These are phyloP conservation scores for Jatropha curcas DNA, from an alignment of 345 rosid species.

Conservation along the genomic window DNA sequence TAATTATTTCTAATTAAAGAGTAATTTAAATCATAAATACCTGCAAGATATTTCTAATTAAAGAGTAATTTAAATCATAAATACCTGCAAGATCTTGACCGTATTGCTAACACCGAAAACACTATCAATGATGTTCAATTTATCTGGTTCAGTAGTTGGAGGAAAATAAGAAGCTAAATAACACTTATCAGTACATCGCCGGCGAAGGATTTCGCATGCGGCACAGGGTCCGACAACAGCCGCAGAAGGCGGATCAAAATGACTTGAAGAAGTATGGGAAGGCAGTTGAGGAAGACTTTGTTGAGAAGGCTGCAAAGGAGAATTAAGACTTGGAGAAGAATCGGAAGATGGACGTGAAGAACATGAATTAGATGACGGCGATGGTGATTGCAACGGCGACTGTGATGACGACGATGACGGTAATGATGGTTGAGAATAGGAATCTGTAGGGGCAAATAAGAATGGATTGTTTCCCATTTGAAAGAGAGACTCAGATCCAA, in stretches of 20 bases:
- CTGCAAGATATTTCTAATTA: too few relatives aligned
- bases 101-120: neutral
- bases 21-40: too few relatives aligned
- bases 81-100: neutral
- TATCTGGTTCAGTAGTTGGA: neutral
- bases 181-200: slow-evolving; percentile 1
- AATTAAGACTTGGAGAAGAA: neutral
- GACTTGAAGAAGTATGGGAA: neutral
- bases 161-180: neutral
- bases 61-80: neutral
- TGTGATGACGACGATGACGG: neutral
- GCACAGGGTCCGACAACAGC: neutral
- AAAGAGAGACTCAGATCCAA: too few relatives aligned
- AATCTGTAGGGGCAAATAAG: neutral
- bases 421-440: neutral
- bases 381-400: too few relatives aligned
- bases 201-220: neutral
- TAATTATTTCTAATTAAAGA: too few relatives aligned
- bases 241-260: neutral
- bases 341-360: too few relatives aligned
- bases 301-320: neutral
- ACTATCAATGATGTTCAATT: neutral
- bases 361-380: too few relatives aligned
- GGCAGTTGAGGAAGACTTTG: neutral
- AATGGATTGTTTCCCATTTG: neutral